Base-by-base conservation (phyloP, 2,329 filamentous ascomycete species). In the Clonostachys solani region DNA sequence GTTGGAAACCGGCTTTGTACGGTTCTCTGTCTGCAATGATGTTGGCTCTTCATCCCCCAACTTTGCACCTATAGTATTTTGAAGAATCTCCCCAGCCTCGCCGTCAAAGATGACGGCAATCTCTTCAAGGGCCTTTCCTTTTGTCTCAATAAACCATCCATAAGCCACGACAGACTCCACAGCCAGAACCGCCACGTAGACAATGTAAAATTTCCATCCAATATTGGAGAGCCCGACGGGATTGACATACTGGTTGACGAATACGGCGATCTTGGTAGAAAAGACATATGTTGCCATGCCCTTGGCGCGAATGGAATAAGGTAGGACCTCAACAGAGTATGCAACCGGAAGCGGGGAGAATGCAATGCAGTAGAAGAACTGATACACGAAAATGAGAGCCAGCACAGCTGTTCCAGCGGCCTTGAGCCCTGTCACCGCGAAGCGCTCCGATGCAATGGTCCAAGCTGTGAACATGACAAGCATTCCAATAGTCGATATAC, bases 61-160 rank as follows among this genome's bases (percentile, higher is more conserved):
- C 23, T 29, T 29, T 29, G 23, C 23, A 29, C 23, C 23, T 8
- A 29, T 29, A 29, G 23, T 29, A 8, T 43, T 15, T 17, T 16
- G 17, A 17, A 23, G 18, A 17, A 43, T 33, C 29, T 54, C 48
- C 7, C 49, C 52, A 6, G 47, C 42, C 29, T 58, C 53, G 13
- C 75, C 75, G 2, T 75, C 76, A 56, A 82, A 82, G 3, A 81
- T 62, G 19, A 77, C 54, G 53, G 81, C 78, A 50, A 83, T 82
- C 47, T 81, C 78, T 52, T 83, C 79, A 3, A 82, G 47, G 0
- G 61, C 55, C 16, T 57, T 61, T 18, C 74, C 67, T 51, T 75
- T 77, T 0, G 75, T 78, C 59, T 79, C 75, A 16, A 70, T 70
- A 56, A 81, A 82, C 55, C 53, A 60, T 0, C 55, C 56, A 16